Evolutionary conservation across 2,329 filamentous ascomycete genomes (phyloP).

Genomic region (Phialocephala sp.): DNA sequence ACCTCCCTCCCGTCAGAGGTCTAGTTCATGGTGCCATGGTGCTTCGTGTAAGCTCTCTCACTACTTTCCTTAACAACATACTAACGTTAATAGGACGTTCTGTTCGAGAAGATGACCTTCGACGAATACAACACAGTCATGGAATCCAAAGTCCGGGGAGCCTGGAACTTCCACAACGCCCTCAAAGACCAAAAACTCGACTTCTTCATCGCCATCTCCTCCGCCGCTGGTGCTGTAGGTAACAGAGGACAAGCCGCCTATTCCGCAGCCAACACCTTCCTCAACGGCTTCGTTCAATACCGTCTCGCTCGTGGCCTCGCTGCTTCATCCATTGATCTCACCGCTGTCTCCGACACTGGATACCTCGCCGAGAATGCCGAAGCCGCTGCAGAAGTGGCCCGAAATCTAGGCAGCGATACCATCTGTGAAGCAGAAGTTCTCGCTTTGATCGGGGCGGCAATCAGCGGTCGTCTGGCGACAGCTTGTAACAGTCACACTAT

Average conservation of each 20-base stretch:
- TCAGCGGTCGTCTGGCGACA: constrained; percentile 50
- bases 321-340: constrained; percentile 43
- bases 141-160: constrained; percentile 45
- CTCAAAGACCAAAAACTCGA: constrained; percentile 42
- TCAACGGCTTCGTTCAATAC: constrained; percentile 45
- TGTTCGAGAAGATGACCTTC: constrained; percentile 49
- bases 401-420: constrained; percentile 46
- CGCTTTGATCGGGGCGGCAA: constrained; percentile 57
- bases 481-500: constrained; percentile 57
- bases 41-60: constrained; percentile 47
- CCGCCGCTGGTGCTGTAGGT: constrained; percentile 45
- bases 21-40: constrained; percentile 58
- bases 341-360: constrained; percentile 39
- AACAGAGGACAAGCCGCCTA: constrained; percentile 48
- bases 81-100: constrained; percentile 36
- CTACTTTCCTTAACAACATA: constrained; percentile 13
- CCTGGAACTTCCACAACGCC: constrained; percentile 42
- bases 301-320: constrained; percentile 38
- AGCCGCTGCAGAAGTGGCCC: constrained; percentile 36
- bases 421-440: constrained; percentile 60
- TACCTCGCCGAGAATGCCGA: constrained; percentile 38
- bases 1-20: constrained; percentile 50
- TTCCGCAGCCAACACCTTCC: constrained; percentile 47
- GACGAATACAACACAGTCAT: constrained; percentile 46
- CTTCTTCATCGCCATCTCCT: constrained; percentile 51